Evolutionary conservation across 129 eudicot species (phyloP).

Genomic region (Escallonia herrerae): DNA sequence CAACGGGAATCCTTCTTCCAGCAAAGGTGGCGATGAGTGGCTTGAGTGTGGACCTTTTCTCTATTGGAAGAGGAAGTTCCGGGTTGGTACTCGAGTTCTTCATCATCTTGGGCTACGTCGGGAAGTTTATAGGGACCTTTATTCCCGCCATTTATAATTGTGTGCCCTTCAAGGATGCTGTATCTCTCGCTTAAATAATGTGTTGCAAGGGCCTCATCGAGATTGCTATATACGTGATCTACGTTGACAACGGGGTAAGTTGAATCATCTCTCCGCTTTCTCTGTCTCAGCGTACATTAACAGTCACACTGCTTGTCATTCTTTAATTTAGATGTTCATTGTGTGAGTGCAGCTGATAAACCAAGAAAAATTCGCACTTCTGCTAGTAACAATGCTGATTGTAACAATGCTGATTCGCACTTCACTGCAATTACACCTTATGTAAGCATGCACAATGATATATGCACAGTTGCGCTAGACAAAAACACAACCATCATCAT

Average conservation of each 20-base stretch:
- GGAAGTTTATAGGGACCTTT: slow-evolving; percentile 41
- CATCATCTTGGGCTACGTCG: slow-evolving; percentile 35
- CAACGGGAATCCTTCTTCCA: background rate
- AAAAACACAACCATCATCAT: slow-evolving; percentile 34
- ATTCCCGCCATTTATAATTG: slow-evolving; percentile 26
- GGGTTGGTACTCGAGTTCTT: slow-evolving; percentile 19
- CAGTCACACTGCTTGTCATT: background rate
- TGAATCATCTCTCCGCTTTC: background rate
- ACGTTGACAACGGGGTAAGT: slow-evolving; percentile 31
- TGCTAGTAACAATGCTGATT: slow-evolving; percentile 45
- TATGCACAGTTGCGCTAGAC: slow-evolving; percentile 45
- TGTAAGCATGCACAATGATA: slow-evolving; percentile 54
- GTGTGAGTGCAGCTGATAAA: slow-evolving; percentile 28
- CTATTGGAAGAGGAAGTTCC: background rate
- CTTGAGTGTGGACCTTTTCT: slow-evolving; percentile 12
- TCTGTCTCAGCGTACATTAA: background rate
- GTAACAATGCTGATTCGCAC: slow-evolving; percentile 55
- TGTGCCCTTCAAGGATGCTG: slow-evolving; percentile 37
- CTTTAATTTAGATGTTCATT: slow-evolving; percentile 1
- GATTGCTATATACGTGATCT: slow-evolving; percentile 20
- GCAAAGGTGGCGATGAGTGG: slow-evolving; percentile 7
- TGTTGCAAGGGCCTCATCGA: slow-evolving; percentile 68
- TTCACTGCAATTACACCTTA: slow-evolving; percentile 49
- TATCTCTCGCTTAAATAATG: slow-evolving; percentile 47
- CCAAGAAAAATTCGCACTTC: slow-evolving; percentile 36